A percentile compares a stretch with the other conserved stretches of the same genome.
These are phyloP conservation scores for Shiraia bambusicola DNA, from an alignment of 2,329 filamentous ascomycete genomes.

Conservation along the genomic window DNA sequence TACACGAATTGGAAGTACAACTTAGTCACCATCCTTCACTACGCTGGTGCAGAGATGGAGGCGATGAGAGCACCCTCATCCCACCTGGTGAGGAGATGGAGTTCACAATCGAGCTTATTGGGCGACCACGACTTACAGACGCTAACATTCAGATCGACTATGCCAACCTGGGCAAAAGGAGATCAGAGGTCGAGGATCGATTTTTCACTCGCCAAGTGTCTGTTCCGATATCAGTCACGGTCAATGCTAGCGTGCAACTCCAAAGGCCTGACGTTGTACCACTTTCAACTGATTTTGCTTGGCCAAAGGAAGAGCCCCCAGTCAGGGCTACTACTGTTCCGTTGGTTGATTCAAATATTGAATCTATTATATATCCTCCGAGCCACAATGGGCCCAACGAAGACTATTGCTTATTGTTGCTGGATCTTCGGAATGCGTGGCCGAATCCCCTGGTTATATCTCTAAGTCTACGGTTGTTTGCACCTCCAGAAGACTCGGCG, in stretches of 20 bases:
- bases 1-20: conserved; percentile 84
- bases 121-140: conserved; percentile 79
- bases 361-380: conserved; percentile 49
- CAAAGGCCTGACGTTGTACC: conserved; percentile 77
- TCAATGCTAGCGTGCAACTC: conserved; percentile 87
- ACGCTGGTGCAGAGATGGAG: conserved; percentile 49
- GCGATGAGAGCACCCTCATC: conserved; percentile 58
- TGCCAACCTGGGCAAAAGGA: conserved; percentile 71
- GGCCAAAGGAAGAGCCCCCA: conserved; percentile 41
- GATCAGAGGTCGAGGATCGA: conserved; percentile 66
- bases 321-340: background rate
- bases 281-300: conserved; percentile 69
- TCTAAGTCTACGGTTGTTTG: conserved; percentile 51
- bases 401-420: conserved; percentile 74
- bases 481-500: conserved; percentile 3
- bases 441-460: conserved; percentile 72
- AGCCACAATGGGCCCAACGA: conserved; percentile 48
- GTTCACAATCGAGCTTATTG: conserved; percentile 82
- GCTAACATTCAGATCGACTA: conserved; percentile 85
- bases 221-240: conserved; percentile 80
- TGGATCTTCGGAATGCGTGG: conserved; percentile 90
- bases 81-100: conserved; percentile 66
- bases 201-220: conserved; percentile 85
- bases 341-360: conserved; percentile 35
- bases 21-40: conserved; percentile 69